Evolutionary conservation across 495 filamentous ascomycete genomes (phyloP), one percentile per base, ranked within the genome.

Genomic region (Sordaria brevicollis): DNA sequence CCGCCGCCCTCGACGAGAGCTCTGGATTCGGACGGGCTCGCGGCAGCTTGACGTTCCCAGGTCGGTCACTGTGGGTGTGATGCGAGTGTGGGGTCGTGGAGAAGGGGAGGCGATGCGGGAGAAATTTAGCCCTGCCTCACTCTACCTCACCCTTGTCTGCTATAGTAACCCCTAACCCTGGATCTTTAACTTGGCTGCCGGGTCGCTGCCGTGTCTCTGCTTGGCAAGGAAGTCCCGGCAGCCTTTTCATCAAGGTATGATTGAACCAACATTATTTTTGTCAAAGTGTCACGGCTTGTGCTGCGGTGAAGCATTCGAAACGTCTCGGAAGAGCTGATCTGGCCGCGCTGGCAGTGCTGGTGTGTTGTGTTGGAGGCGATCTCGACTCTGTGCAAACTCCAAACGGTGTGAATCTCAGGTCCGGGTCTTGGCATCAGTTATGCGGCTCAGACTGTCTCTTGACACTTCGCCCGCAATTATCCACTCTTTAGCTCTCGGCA

Each of bases 121-220:
- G 66, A 79, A 79, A 76, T 78, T 78, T 79, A 77, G 76, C 78
- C 78, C 78, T 77, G 74, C 39, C 19, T n/a, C n/a, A n/a, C n/a
- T n/a, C n/a, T n/a, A n/a, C n/a, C n/a, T n/a, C n/a, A n/a, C n/a
- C n/a, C n/a, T n/a, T n/a, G n/a, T n/a, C n/a, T 7, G 11, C 5
- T 13, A 33, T 13, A 3, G 11, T 62, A 62, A 15, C 25, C 49
- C 49, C 49, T 62, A 62, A 62, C 49, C 49, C 49, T 17, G 49
- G 49, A 62, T 62, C 25, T 31, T 17, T 13, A 17, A 62, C 7
- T 7, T 13, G 29, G 49, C 21, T 31, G 49, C 49, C 25, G 25
- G 49, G 15, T 57, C 49, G 49, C 5, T 31, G 49, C 49, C 25
- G 49, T 29, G 49, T 62, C 25, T 62, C 25, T 2, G 49, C 49